Conservation (phyloP, 108 stramenopile species). For the Skeletonema potamos region DNA sequence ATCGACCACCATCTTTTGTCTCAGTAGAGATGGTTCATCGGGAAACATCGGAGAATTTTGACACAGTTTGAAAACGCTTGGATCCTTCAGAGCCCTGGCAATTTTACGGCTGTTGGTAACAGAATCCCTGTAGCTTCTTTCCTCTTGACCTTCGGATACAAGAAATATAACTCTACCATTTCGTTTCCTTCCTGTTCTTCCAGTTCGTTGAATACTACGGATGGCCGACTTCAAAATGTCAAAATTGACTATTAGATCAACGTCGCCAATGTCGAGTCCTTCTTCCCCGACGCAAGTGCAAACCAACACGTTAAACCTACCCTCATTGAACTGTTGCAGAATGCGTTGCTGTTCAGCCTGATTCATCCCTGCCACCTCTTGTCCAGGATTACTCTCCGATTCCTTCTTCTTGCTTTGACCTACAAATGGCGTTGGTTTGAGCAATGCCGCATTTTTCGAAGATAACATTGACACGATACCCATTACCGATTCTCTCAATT, state of each 20-base stretch:
- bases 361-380: conserved; percentile 67
- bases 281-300: conserved; percentile 95
- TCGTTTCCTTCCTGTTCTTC: conserved; percentile 90
- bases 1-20: conserved; percentile 40
- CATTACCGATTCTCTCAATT: conserved; percentile 76
- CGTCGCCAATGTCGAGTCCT: conserved; percentile 96
- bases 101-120: conserved; percentile 48
- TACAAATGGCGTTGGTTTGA: conserved; percentile 77
- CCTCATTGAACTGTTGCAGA: conserved; percentile 74
- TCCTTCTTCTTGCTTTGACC: conserved; percentile 24
- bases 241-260: conserved; percentile 94
- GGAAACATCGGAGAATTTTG: conserved; percentile 61
- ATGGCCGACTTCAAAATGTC: conserved; percentile 86
- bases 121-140: conserved; percentile 45
- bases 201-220: conserved; percentile 86
- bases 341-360: conserved; percentile 86
- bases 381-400: background rate
- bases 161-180: conserved; percentile 85
- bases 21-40: conserved; percentile 27
- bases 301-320: conserved; percentile 88
- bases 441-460: conserved; percentile 25
- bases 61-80: conserved; percentile 53
- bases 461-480: conserved; percentile 67
- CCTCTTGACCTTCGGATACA: conserved; percentile 73
- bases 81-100: conserved; percentile 55